Percentiles rank a stretch among this genome's conserved stretches.
Conservation (phyloP, 345 rosid genomes). For the Microthlaspi erraticum region DNA sequence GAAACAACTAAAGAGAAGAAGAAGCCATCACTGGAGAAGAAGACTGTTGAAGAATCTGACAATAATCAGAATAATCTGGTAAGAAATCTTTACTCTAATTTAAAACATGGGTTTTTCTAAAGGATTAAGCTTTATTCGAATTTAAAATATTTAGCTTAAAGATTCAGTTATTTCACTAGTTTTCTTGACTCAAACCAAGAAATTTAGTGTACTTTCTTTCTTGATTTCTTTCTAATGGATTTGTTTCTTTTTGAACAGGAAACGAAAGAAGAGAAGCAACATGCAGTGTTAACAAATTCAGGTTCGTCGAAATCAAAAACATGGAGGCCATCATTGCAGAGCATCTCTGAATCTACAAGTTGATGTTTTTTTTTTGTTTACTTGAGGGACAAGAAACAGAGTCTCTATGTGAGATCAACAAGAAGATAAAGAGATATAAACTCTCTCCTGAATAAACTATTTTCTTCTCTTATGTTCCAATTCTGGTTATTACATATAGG, state of each 20-base stretch:
- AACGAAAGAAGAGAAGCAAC: slow-evolving; percentile 55
- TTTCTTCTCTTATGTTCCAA: slow-evolving; percentile 16
- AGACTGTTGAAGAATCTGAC: slow-evolving; percentile 42
- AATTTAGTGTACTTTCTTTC: not conserved
- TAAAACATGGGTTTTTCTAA: not conserved
- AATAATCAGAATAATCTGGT: slow-evolving; percentile 43
- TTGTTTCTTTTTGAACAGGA: slow-evolving; percentile 41
- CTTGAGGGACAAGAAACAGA: slow-evolving; percentile 36
- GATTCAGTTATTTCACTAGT: not conserved
- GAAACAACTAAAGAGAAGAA: slow-evolving; percentile 49
- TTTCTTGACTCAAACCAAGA: not conserved
- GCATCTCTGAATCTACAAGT: slow-evolving; percentile 79
- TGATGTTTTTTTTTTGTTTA: slow-evolving; percentile 39
- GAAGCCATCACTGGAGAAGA: slow-evolving; percentile 43
- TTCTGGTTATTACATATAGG: slow-evolving; percentile 22
- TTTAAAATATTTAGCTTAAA: slow-evolving; percentile 1
- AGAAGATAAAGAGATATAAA: slow-evolving; percentile 25
- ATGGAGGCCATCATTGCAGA: slow-evolving; percentile 87
- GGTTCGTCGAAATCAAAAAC: slow-evolving; percentile 60
- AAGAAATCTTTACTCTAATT: slow-evolving; percentile 3
- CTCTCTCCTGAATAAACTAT: slow-evolving; percentile 14
- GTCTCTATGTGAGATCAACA: slow-evolving; percentile 31
- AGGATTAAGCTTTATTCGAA: slow-evolving; percentile 9
- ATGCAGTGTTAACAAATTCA: slow-evolving; percentile 52
- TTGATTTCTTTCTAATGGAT: not conserved